Base-by-base conservation (phyloP, 371 early-diverging fungal genomes). In the Mortierella sp. region DNA sequence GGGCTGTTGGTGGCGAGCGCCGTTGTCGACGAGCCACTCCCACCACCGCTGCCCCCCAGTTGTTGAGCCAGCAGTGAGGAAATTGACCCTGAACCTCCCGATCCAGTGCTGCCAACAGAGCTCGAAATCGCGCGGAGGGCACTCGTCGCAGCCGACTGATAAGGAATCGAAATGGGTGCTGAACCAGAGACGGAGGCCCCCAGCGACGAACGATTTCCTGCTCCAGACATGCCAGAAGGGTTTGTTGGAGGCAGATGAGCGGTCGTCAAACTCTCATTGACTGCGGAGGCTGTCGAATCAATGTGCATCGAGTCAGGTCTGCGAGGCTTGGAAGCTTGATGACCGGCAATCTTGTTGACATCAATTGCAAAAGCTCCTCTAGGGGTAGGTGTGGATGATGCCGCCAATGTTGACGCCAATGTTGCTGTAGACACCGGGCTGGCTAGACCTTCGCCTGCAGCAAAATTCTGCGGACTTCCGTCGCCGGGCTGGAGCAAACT, bases 31-130 rank as follows among this genome's bases (percentile, higher is more conserved):
- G 76, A 68, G 14, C 75, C 79, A 35, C 76, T 49, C 1, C 75
- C 77, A 21, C 72, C 44, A 4, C 76, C 51, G 29, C 70, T 63
- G 0, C 80, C 71, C 44, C 75, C 80, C 7, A 77, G 35, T 41
- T 80, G 84, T 27, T 78, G 84, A 0, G 84, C 75, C 8, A 80
- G 63, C 54, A 80, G 18, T 10, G 84, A 84, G 7, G 81, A 70
- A 70, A 84, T 35, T 18, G 84, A 79, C 0, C 83, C 80, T 16
- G 84, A 84, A 7, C 84, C 84, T 11, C 84, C 82, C 3, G 86
- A 86, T 14, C 86, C 86, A 43, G 86, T 82, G 46, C 86, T 86
- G n/a, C 86, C 86, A 14, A 86, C 86, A 48, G 86, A 86, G 29
- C 82, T 80, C 51, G 86, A 86, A 27, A 86, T 76, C 1, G 86